Conservation (phyloP, 2,329 filamentous ascomycete species). For the Cladophialophora immunda region DNA sequence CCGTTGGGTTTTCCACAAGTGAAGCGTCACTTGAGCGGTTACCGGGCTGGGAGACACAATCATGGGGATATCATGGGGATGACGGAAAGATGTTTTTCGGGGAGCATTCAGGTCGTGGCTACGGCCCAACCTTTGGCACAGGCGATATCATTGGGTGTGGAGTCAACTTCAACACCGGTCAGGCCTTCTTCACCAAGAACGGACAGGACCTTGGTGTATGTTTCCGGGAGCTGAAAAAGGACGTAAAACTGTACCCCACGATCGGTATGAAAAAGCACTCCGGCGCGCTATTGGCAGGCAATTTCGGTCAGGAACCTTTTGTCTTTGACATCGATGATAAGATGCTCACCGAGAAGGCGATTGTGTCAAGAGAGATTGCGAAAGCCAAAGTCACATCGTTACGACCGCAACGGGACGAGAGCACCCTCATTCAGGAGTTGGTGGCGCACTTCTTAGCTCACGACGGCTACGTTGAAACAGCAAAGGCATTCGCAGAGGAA, state of each 20-base stretch:
- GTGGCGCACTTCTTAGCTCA: slow-evolving; percentile 90
- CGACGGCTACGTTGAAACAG: slow-evolving; percentile 94
- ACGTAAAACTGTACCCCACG: slow-evolving; percentile 60
- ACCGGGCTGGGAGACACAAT: slow-evolving; percentile 72
- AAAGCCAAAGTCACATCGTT: slow-evolving; percentile 66
- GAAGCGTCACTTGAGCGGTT: slow-evolving; percentile 68
- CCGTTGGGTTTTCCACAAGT: slow-evolving; percentile 67
- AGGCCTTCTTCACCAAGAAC: slow-evolving; percentile 73
- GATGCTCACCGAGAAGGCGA: slow-evolving; percentile 69
- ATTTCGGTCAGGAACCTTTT: slow-evolving; percentile 77
- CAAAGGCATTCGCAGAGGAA: slow-evolving; percentile 85
- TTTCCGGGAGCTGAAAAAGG: slow-evolving; percentile 53
- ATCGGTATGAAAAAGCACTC: slow-evolving; percentile 72
- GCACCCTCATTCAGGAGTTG: slow-evolving; percentile 80
- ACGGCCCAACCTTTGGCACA: slow-evolving; percentile 67
- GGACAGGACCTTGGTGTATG: slow-evolving; percentile 65
- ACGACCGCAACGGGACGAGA: slow-evolving; percentile 68
- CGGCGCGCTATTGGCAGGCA: slow-evolving; percentile 65
- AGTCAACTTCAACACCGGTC: slow-evolving; percentile 69
- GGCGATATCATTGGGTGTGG: slow-evolving; percentile 71
- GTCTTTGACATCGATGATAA: slow-evolving; percentile 89
- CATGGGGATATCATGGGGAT: slow-evolving; percentile 73
- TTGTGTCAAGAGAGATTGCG: slow-evolving; percentile 69
- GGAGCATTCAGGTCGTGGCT: slow-evolving; percentile 63
- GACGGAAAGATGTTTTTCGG: slow-evolving; percentile 71